Evolutionary conservation across 129 eudicot species (phyloP), one percentile per base, ranked within the genome.

Genomic region (Pittosporum tobira): DNA sequence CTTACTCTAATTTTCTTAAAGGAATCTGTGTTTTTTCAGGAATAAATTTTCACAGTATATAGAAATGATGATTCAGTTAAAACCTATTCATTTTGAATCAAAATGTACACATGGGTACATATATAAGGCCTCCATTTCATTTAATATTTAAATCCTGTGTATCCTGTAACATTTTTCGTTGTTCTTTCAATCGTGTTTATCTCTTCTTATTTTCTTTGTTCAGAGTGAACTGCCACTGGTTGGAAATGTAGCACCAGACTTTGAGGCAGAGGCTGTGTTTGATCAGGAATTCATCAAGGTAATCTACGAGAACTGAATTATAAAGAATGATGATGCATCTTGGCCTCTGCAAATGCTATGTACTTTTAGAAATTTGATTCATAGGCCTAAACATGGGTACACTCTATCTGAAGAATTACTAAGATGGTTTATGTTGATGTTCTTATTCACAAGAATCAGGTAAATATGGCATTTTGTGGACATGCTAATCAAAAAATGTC

Each of bases 251-350:
- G 95, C 98, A 22, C 98, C 98, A 19, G 95, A 90, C 73, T 90
- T 90, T 49, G 94, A 83, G 68, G 98, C 98, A 0, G 98, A 90
- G 62, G 98, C 95, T 72, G 98, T 90, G 53, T 90, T 85, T 51
- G 95, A 90, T 73, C 98, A 90, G 53, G 98, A 90, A 72, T 90
- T 90, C 65, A 86, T 90, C 66, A 85, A 90, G 53, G 98, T 90
- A 73, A 64, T 30, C 2, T 29, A 40, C 10, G 22, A 2, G n/a
- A 50, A 19, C 29, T 19, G 7, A 16, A 1, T 30, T 48, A n/a
- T 52, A 34, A 34, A 6, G 23, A 43, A 42, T 42, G 14, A 18
- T 59, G 8, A 13, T 47, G 11, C 2, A 1, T 44, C 51, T 58
- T 42, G 3, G 3, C 48, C 16, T 18, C 22, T 12, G 49, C 38